Percentiles rank a stretch among this genome's conserved stretches.
These are phyloP conservation scores for Prunus kanzakura DNA, from an alignment of 306 rosid genomes.

Conservation along the genomic window DNA sequence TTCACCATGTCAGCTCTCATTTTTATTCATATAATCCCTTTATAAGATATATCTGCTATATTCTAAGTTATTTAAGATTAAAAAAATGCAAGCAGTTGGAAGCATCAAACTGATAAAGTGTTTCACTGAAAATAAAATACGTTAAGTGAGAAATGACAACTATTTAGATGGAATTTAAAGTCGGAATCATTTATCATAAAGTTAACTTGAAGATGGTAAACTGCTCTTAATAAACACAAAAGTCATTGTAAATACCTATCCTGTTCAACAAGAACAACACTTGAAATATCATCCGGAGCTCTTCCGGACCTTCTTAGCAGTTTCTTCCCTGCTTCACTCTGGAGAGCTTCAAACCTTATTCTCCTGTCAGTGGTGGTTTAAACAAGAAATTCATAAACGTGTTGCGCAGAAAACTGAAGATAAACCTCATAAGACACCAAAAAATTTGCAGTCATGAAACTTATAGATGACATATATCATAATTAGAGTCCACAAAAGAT, in stretches of 20 bases:
- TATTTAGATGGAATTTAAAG: background rate
- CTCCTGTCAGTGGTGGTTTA: conserved; percentile 38
- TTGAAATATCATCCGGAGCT: conserved; percentile 93
- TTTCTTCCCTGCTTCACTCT: conserved; percentile 84
- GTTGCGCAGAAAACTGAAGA: background rate
- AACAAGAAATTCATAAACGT: conserved; percentile 4
- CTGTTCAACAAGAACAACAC: conserved; percentile 85
- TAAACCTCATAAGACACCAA: background rate
- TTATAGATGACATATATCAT: background rate
- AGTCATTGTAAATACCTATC: conserved; percentile 44
- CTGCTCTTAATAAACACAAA: background rate
- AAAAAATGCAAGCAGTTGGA: background rate
- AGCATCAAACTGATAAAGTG: background rate
- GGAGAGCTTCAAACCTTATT: conserved; percentile 85
- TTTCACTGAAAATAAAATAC: background rate
- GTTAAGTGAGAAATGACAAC: background rate
- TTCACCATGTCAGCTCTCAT: conserved; percentile 23
- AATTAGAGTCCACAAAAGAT: background rate
- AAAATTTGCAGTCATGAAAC: background rate
- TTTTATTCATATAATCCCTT: conserved; percentile 17
- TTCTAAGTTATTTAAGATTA: background rate
- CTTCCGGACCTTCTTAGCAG: conserved; percentile 86
- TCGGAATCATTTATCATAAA: background rate
- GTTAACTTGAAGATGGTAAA: no score
- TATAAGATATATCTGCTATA: conserved; percentile 1